These are phyloP conservation scores for Beauveria bassiana DNA, from an alignment of 2,329 filamentous ascomycete genomes.

Conservation along the genomic window DNA sequence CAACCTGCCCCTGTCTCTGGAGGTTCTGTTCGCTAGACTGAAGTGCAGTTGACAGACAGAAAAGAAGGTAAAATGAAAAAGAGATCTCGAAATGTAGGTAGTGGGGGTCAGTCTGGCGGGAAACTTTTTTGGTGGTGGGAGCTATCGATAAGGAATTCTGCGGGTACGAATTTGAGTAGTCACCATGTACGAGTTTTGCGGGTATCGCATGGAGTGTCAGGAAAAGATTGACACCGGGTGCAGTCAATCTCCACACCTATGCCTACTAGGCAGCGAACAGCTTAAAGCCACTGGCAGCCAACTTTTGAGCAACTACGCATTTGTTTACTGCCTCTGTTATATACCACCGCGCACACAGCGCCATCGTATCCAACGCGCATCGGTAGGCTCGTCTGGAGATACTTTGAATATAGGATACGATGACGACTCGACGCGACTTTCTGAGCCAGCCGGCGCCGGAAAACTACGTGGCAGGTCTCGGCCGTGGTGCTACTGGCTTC, in stretches of 20 bases:
- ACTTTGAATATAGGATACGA: constrained; percentile 21
- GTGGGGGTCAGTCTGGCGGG: constrained; percentile 11
- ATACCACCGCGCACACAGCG: neutral
- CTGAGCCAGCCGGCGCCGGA: constrained; percentile 77
- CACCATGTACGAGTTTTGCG: neutral
- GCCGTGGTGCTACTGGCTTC: constrained; percentile 95
- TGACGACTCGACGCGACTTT: constrained; percentile 69
- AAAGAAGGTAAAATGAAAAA: neutral
- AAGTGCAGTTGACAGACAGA: neutral
- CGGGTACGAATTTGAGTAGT: neutral
- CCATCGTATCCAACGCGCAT: neutral
- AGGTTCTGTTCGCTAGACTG: too few species aligned
- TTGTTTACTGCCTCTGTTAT: neutral
- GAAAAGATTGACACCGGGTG: neutral
- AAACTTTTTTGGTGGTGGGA: constrained; percentile 18
- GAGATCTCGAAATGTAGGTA: constrained; percentile 1
- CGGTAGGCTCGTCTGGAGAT: neutral
- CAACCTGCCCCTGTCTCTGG: too few species aligned
- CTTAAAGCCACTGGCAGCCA: neutral
- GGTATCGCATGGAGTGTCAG: too few species aligned
- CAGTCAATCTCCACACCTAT: neutral
- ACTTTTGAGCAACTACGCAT: neutral
- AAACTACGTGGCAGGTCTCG: constrained; percentile 91
- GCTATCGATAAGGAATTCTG: constrained; percentile 19
- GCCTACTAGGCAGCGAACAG: neutral